Conservation (phyloP, 2,329 filamentous ascomycete species). For the Neopestalotiopsis sp. region DNA sequence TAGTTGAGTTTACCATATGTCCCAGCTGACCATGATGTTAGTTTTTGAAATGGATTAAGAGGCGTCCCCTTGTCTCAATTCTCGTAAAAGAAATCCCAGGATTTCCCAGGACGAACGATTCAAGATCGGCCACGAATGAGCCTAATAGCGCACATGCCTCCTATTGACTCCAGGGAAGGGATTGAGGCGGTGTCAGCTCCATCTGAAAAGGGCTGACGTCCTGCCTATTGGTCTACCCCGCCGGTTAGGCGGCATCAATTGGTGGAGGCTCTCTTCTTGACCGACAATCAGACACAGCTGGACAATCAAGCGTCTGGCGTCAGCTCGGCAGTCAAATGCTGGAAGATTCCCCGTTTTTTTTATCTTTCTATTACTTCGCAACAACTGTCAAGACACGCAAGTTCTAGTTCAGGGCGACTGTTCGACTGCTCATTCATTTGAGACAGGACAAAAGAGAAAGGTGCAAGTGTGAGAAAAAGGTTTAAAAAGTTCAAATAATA, state of each 20-base stretch:
- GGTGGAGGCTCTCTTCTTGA: constrained; percentile 4
- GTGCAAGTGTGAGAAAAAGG: background rate
- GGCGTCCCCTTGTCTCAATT: background rate
- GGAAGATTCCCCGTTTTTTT: background rate
- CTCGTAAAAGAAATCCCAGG: background rate
- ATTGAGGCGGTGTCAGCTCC: constrained; percentile 5
- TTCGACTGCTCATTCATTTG: background rate
- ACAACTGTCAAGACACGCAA: background rate
- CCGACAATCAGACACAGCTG: background rate
- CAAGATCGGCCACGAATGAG: background rate
- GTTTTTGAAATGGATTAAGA: background rate
- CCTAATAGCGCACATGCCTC: background rate
- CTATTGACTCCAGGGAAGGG: background rate
- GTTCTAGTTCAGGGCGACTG: background rate
- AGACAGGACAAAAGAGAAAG: background rate
- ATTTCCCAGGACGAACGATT: background rate
- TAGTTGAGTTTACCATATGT: background rate
- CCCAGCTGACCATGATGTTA: background rate
- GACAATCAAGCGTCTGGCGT: background rate
- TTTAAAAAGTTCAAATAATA: background rate
- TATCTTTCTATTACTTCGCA: background rate
- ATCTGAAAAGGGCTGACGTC: background rate
- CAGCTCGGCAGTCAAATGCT: background rate
- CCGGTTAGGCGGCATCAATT: constrained; percentile 12
- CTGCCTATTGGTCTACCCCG: background rate